These are phyloP conservation scores for Mycosphaerelloides madeirae DNA, from an alignment of 2,329 filamentous ascomycete species.

Conservation along the genomic window DNA sequence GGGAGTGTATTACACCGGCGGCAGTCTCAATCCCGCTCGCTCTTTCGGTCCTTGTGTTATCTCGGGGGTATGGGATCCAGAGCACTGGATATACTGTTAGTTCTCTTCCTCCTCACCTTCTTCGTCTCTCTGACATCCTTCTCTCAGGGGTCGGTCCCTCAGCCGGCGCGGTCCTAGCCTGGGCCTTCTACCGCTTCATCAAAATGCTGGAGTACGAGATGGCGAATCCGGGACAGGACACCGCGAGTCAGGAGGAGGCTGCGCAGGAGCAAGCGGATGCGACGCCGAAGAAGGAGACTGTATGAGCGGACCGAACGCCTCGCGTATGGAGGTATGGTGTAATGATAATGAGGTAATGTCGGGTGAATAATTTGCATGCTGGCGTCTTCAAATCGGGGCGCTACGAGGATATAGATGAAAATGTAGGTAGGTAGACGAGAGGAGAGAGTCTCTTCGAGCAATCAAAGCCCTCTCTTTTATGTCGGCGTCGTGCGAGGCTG, in stretches of 20 bases:
- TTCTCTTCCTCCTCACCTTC: neutral
- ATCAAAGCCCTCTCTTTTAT: too few species aligned
- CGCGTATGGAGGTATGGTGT: too few species aligned
- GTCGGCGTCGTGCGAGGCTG: too few species aligned
- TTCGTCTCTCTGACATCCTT: slow-evolving; percentile 2
- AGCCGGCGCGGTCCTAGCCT: slow-evolving; percentile 28
- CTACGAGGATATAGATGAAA: too few species aligned
- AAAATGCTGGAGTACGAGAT: slow-evolving; percentile 33
- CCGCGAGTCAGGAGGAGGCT: slow-evolving; percentile 19
- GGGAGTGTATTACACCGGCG: slow-evolving; percentile 36
- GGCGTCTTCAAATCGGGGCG: too few species aligned
- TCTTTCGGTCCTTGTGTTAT: slow-evolving; percentile 31
- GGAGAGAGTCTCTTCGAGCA: too few species aligned
- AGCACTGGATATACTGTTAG: slow-evolving; percentile 25
- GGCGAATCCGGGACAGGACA: slow-evolving; percentile 27
- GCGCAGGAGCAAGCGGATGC: slow-evolving; percentile 17
- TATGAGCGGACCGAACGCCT: neutral
- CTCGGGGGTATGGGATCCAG: slow-evolving; percentile 20
- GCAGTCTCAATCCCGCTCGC: slow-evolving; percentile 35
- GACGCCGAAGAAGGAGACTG: slow-evolving; percentile 16
- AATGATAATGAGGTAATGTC: too few species aligned
- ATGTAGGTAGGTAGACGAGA: too few species aligned
- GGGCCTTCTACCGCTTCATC: slow-evolving; percentile 33
- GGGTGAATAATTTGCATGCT: too few species aligned
- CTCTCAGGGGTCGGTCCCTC: slow-evolving; percentile 29